phyloP scores from a whole-genome alignment of 2,329 filamentous ascomycete species.

The Colletotrichum salicis region DNA sequence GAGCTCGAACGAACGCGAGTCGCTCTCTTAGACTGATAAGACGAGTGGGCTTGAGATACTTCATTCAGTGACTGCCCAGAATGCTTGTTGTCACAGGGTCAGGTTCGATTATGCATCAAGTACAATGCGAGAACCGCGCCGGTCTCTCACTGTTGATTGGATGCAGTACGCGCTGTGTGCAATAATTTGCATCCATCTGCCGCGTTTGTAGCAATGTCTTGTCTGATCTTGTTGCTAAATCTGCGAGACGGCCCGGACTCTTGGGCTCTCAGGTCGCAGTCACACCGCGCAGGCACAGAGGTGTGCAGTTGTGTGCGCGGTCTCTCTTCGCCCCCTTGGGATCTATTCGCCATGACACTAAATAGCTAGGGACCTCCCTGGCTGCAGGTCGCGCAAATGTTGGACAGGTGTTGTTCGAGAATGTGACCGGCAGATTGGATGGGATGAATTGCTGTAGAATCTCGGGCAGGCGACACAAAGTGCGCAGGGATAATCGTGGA shows the following conservation, averaged over 20 bases:
- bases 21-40: not conserved
- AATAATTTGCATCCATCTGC: conserved; percentile 22
- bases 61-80: not conserved
- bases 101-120: conserved; percentile 1
- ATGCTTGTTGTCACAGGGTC: not conserved
- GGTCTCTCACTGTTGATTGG: conserved; percentile 25
- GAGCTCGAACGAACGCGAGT: not conserved
- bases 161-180: conserved; percentile 30
- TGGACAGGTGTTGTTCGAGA: conserved; percentile 10
- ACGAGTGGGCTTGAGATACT: not conserved
- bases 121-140: not conserved
- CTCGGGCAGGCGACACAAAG: conserved; percentile 1
- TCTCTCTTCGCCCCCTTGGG: not conserved
- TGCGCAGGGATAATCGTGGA: conserved; percentile 23
- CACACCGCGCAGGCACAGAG: conserved; percentile 12
- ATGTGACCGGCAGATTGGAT: conserved; percentile 26
- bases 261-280: conserved; percentile 16
- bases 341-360: conserved; percentile 7
- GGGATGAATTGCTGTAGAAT: conserved; percentile 27
- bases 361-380: conserved; percentile 9
- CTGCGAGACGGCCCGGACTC: conserved; percentile 25
- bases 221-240: conserved; percentile 14
- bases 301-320: conserved; percentile 2
- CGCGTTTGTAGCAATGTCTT: conserved; percentile 10
- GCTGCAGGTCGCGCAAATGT: conserved; percentile 6